A percentile compares a stretch with the other conserved stretches of the same genome.
Conservation (phyloP, 352 stramenopile genomes). For the Phytophthora agathidicida region DNA sequence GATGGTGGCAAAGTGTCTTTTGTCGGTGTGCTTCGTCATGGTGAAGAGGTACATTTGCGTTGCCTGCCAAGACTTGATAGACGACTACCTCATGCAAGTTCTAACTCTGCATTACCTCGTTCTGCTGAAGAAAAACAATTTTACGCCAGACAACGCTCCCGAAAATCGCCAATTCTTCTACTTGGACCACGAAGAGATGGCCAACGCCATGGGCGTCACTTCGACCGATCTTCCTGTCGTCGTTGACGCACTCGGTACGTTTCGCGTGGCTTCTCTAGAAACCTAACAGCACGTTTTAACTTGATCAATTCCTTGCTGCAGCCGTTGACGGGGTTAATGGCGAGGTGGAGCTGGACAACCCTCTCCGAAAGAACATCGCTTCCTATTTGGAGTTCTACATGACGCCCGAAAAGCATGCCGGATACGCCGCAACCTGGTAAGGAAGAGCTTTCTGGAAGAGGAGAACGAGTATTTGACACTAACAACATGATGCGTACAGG, state of each 20-base stretch:
- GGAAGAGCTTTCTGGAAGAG: constrained; percentile 1
- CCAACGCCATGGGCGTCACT: constrained; percentile 76
- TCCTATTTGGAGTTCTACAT: constrained; percentile 91
- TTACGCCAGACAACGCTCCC: constrained; percentile 83
- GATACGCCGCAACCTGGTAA: constrained; percentile 86
- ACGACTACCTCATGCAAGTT: not conserved
- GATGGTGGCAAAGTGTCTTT: constrained; percentile 58
- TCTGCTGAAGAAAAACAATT: constrained; percentile 63
- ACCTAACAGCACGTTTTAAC: not conserved
- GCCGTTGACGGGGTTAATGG: constrained; percentile 39
- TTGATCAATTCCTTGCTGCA: constrained; percentile 20
- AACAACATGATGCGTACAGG: constrained; percentile 33
- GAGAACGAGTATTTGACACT: not conserved
- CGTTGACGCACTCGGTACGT: constrained; percentile 70
- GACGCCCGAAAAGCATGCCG: constrained; percentile 86
- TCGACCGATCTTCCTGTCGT: constrained; percentile 74
- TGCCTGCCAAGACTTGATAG: not conserved
- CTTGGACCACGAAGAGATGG: constrained; percentile 78
- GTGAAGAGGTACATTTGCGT: constrained; percentile 60
- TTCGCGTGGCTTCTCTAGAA: not conserved
- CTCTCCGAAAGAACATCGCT: constrained; percentile 73
- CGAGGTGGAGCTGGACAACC: constrained; percentile 54
- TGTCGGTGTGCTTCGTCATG: constrained; percentile 77
- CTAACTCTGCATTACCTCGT: not conserved
- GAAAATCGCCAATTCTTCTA: constrained; percentile 84